Percentiles rank a stretch among this genome's conserved stretches.
These are phyloP conservation scores for Sporothrix brasiliensis DNA, from an alignment of 2,329 filamentous ascomycete genomes.

Conservation along the genomic window DNA sequence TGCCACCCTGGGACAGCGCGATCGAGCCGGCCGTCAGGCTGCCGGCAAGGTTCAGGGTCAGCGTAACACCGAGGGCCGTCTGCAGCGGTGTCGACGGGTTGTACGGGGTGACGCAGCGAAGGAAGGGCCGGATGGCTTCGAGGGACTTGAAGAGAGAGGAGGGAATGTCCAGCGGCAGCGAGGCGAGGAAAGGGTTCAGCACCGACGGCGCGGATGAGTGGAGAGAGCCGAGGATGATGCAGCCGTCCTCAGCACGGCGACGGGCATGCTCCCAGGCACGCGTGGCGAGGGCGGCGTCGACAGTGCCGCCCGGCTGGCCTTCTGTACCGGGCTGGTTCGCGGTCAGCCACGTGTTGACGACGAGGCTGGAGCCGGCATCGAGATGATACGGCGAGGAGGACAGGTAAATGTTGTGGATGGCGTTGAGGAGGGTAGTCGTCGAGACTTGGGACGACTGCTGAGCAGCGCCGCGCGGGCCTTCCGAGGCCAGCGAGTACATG, in stretches of 20 bases:
- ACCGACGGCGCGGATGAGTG: conserved; percentile 87
- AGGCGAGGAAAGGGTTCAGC: conserved; percentile 76
- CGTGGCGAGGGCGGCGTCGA: conserved; percentile 76
- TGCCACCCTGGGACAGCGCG: conserved; percentile 80
- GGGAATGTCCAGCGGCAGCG: conserved; percentile 79
- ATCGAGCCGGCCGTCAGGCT: conserved; percentile 75
- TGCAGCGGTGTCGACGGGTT: conserved; percentile 85
- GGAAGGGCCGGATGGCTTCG: conserved; percentile 80
- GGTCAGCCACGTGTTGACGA: conserved; percentile 94
- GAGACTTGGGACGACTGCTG: conserved; percentile 80
- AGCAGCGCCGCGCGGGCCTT: conserved; percentile 61
- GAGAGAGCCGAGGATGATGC: conserved; percentile 83
- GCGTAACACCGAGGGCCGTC: conserved; percentile 75
- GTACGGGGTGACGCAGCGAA: conserved; percentile 82
- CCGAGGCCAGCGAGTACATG: conserved; percentile 68
- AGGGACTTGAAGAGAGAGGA: conserved; percentile 75
- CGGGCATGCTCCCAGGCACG: conserved; percentile 96
- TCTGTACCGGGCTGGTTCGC: conserved; percentile 70
- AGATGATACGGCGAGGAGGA: conserved; percentile 80
- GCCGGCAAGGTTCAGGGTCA: conserved; percentile 80
- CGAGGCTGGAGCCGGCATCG: conserved; percentile 86
- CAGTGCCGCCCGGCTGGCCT: conserved; percentile 71
- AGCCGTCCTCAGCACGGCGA: conserved; percentile 91
- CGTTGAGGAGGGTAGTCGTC: conserved; percentile 89
- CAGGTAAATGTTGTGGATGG: conserved; percentile 85